Conservation (phyloP, 2,329 filamentous ascomycete genomes). For the Beauveria sp. region DNA sequence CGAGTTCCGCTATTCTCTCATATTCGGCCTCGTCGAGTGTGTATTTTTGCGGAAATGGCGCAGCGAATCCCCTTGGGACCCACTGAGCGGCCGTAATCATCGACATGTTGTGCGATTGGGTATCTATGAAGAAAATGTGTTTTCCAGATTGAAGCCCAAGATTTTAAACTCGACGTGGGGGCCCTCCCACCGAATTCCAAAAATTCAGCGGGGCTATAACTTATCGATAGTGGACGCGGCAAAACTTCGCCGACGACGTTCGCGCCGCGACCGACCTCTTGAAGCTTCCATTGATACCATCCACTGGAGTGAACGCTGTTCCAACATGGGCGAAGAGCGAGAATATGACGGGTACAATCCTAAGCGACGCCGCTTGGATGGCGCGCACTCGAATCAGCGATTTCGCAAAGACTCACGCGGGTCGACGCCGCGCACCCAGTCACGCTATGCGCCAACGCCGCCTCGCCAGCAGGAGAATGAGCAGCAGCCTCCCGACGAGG, state of each 20-base stretch:
- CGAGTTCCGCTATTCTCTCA: constrained; percentile 65
- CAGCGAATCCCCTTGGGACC: constrained; percentile 70
- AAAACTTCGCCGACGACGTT: constrained; percentile 10
- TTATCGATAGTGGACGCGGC: constrained; percentile 13
- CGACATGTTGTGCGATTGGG: constrained; percentile 41
- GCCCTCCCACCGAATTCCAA: constrained; percentile 4
- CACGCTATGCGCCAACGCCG: constrained; percentile 35
- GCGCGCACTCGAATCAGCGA: constrained; percentile 20
- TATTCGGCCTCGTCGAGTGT: constrained; percentile 70
- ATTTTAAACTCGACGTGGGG: constrained; percentile 10
- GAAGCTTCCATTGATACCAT: not conserved
- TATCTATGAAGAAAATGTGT: constrained; percentile 14
- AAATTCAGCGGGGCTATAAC: constrained; percentile 12
- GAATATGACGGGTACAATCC: constrained; percentile 32
- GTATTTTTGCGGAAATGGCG: constrained; percentile 68
- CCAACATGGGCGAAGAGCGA: constrained; percentile 26
- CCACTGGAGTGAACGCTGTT: not conserved
- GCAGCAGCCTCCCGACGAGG: constrained; percentile 58
- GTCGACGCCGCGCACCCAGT: constrained; percentile 28
- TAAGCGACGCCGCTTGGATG: constrained; percentile 31
- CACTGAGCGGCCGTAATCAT: constrained; percentile 73
- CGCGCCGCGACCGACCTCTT: not conserved
- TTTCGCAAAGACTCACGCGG: constrained; percentile 26
- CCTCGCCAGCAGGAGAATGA: constrained; percentile 33
- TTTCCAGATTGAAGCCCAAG: constrained; percentile 2